These are phyloP conservation scores for Fraxinus floribunda DNA, from an alignment of 305 asterid species.

Conservation along the genomic window DNA sequence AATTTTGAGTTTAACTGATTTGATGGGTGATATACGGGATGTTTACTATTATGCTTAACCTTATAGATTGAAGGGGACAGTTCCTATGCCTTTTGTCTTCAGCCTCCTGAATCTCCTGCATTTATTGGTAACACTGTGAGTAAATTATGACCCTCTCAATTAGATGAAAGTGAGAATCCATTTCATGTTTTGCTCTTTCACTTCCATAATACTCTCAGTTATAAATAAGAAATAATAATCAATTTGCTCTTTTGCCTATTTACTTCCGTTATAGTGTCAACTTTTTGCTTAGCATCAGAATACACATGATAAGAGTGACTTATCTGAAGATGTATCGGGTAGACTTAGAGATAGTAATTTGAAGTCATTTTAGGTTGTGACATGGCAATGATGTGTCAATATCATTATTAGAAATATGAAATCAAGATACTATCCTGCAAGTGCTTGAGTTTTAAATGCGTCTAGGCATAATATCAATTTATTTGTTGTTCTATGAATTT, in stretches of 20 bases:
- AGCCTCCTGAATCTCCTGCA: constrained; percentile 95
- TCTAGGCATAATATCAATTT: background rate
- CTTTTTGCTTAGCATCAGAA: background rate
- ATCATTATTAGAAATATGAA: background rate
- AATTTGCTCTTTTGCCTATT: background rate
- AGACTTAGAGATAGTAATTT: background rate
- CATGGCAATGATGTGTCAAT: background rate
- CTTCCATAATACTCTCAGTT: background rate
- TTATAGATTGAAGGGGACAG: constrained; percentile 71
- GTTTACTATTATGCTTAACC: constrained; percentile 17
- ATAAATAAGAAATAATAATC: background rate
- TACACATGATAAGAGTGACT: background rate
- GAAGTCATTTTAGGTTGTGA: background rate
- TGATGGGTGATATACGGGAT: background rate
- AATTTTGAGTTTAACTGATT: constrained; percentile 1
- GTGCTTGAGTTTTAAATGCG: background rate
- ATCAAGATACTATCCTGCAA: background rate
- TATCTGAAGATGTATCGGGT: background rate
- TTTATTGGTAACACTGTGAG: constrained; percentile 96
- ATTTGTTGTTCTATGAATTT: background rate
- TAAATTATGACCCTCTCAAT: constrained; percentile 19
- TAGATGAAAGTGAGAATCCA: background rate
- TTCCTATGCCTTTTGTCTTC: constrained; percentile 88
- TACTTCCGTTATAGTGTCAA: background rate
- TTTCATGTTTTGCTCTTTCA: background rate